These are phyloP conservation scores for Sungouiozyma ichnusensis DNA, from an alignment of 805 yeast genomes.

Conservation along the genomic window DNA sequence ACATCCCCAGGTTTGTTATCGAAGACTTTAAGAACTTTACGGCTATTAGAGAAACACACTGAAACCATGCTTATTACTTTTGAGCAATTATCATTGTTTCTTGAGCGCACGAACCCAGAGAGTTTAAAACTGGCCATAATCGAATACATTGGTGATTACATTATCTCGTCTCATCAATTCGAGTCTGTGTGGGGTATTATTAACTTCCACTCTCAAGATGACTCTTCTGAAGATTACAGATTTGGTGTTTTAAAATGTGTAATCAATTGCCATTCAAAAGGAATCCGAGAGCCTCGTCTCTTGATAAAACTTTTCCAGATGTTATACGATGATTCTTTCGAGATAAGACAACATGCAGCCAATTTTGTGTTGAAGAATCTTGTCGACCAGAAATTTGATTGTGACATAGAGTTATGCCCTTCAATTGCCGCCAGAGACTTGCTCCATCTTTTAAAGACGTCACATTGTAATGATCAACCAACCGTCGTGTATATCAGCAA, in stretches of 20 bases:
- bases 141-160: constrained; percentile 39
- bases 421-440: not conserved
- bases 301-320: constrained; percentile 27
- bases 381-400: constrained; percentile 5
- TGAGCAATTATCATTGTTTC: constrained; percentile 4
- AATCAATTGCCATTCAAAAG: constrained; percentile 6
- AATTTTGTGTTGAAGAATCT: constrained; percentile 29
- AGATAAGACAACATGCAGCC: constrained; percentile 42
- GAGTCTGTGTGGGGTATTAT: constrained; percentile 7
- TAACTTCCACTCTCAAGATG: constrained; percentile 11
- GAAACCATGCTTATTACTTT: not conserved
- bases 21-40: not conserved
- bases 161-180: constrained; percentile 20
- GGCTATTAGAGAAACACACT: not conserved
- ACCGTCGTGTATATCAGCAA: not conserved
- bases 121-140: constrained; percentile 39
- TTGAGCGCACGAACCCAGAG: constrained; percentile 32
- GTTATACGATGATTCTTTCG: constrained; percentile 59
- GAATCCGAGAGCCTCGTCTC: constrained; percentile 5
- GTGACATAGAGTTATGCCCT: not conserved
- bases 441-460: constrained; percentile 5
- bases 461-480: not conserved
- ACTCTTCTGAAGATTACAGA: constrained; percentile 17
- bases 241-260: constrained; percentile 19
- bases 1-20: not conserved